Conservation (phyloP, 176 grass and related monocot genomes). For the Hyparrhenia diplandra region DNA sequence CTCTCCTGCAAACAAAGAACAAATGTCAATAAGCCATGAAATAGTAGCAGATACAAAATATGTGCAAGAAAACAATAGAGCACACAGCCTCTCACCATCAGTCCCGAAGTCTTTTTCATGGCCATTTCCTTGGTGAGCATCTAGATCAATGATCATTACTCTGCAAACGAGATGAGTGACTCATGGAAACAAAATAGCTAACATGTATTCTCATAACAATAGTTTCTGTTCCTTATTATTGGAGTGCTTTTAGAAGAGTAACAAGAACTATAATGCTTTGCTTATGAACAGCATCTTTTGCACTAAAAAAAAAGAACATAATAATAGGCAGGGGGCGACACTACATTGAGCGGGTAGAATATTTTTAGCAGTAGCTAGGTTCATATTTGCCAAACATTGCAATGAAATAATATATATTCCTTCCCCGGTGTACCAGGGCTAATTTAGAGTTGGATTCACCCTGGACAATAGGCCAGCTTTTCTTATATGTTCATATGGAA, state of each 20-base stretch:
- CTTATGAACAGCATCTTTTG: not conserved
- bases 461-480: not conserved
- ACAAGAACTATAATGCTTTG: not conserved
- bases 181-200: not conserved
- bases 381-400: not conserved
- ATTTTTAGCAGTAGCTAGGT: not conserved
- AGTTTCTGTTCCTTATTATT: not conserved
- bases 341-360: not conserved
- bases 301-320: not conserved
- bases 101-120: constrained; percentile 56
- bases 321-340: not conserved
- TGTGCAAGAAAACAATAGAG: not conserved
- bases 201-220: not conserved
- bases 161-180: constrained; percentile 21
- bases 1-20: constrained; percentile 27
- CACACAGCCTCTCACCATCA: constrained; percentile 36
- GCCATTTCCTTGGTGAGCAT: constrained; percentile 78
- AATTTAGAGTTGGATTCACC: not conserved
- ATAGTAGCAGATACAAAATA: not conserved
- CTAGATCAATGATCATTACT: constrained; percentile 71
- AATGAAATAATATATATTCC: not conserved
- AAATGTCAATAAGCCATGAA: not conserved
- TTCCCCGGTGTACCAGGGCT: not conserved
- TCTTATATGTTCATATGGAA: not conserved
- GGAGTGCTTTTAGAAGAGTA: not conserved